phyloP scores from a whole-genome alignment of 495 filamentous ascomycete species.

The Saxispiralis lemnorum region DNA sequence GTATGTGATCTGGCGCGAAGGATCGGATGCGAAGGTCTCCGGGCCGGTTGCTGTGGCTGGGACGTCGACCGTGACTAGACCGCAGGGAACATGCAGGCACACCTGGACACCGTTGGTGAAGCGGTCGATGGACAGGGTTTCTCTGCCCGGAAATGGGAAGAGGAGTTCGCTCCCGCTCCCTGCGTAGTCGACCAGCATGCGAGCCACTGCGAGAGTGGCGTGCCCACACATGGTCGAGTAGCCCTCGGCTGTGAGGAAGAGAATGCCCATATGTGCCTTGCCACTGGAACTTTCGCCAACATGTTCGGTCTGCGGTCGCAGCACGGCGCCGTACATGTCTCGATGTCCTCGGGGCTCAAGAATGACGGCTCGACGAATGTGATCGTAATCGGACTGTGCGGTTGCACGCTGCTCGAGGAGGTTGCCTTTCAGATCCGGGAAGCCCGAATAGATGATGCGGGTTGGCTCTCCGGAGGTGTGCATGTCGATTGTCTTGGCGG shows the following conservation, averaged over 20 bases:
- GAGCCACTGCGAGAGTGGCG: conserved; percentile 13
- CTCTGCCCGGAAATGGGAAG: not conserved
- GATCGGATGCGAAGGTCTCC: not conserved
- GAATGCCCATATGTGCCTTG: conserved; percentile 12
- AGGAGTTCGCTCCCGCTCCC: not conserved
- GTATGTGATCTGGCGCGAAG: conserved; percentile 2
- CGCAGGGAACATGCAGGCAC: conserved; percentile 8
- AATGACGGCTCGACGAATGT: conserved; percentile 10
- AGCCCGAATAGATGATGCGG: conserved; percentile 12
- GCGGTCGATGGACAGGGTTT: not conserved
- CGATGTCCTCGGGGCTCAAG: conserved; percentile 12
- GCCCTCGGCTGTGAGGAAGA: conserved; percentile 11
- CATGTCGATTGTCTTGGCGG: conserved; percentile 12
- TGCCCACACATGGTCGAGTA: conserved; percentile 17
- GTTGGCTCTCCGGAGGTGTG: conserved; percentile 15
- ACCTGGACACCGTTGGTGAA: conserved; percentile 1
- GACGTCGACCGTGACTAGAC: conserved; percentile 4
- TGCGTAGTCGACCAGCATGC: conserved; percentile 10
- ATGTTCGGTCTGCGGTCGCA: conserved; percentile 8
- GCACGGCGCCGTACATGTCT: conserved; percentile 16
- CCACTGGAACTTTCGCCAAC: not conserved
- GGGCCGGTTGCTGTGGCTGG: not conserved
- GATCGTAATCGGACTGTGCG: conserved; percentile 7
- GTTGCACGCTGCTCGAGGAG: conserved; percentile 11
- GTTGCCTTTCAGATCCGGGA: conserved; percentile 12